Conservation (phyloP, 2,329 filamentous ascomycete species). For the Monilinia vaccinii-corymbosi region DNA sequence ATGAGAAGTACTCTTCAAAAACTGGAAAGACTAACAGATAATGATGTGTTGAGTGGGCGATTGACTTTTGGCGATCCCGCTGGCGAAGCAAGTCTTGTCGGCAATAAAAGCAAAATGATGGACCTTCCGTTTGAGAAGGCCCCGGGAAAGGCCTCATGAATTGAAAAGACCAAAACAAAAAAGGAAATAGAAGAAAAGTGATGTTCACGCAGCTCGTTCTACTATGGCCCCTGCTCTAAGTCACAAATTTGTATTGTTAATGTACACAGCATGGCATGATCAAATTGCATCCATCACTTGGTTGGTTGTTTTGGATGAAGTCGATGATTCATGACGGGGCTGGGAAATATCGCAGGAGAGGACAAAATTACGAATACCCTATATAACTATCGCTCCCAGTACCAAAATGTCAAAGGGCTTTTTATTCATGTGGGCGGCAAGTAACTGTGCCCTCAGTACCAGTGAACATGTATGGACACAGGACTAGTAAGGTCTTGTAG, state of each 20-base stretch:
- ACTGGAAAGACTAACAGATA: constrained; percentile 45
- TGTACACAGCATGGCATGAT: not conserved
- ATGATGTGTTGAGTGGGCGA: constrained; percentile 37
- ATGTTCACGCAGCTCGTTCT: not conserved
- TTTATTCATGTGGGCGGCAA: too few relatives aligned
- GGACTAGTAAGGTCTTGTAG: too few relatives aligned
- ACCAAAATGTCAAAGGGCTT: too few relatives aligned
- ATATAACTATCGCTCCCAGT: not conserved
- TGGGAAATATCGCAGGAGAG: too few relatives aligned
- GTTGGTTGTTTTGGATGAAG: too few relatives aligned
- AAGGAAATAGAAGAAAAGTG: not conserved
- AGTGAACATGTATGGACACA: too few relatives aligned
- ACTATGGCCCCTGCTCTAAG: too few relatives aligned
- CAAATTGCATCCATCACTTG: too few relatives aligned
- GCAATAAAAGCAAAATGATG: constrained; percentile 33
- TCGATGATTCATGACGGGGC: too few relatives aligned
- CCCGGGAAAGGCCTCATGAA: constrained; percentile 25
- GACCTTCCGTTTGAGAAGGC: constrained; percentile 28
- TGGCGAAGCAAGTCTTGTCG: constrained; percentile 31
- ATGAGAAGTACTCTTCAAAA: constrained; percentile 48
- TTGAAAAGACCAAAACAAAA: constrained; percentile 10
- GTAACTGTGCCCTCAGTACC: too few relatives aligned
- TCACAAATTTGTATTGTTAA: not conserved
- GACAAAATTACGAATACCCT: not conserved
- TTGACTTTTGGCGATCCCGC: constrained; percentile 42